Base-by-base conservation (phyloP, 257 asterid species). In the Solanum lycopersicoides region DNA sequence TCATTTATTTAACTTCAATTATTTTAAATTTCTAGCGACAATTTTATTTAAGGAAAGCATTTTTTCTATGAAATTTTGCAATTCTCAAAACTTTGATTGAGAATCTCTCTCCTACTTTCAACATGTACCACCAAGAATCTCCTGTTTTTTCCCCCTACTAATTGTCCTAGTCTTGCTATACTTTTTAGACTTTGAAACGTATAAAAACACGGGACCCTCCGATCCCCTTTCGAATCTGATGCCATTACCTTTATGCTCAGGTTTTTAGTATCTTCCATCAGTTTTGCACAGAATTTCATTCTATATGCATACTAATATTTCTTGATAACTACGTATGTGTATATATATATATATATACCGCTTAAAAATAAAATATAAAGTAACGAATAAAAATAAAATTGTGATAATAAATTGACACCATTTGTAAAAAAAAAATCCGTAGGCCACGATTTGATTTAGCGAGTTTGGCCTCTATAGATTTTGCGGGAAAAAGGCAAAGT, bases 151-250 rank as follows among this genome's bases (percentile, higher is more conserved):
- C 15, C 23, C 1, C 9, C 65, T 77, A 44, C 25, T 14, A n/a
- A 42, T 44, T 47, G 68, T 80, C 66, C 12, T 25, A 45, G 84
- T 47, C 44, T 18, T 80, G 68, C 41, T 16, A 30, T 28, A 44
- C 59, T 47, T 79, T 44, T 16, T 12, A 80, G 68, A 80, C 84
- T 47, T 80, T 47, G 66, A 80, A 80, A 80, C 84, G 21, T 45
- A 68, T 2, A 66, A 37, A 77, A 13, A 45, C 63, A 18, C 42
- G 30, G 30, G 30, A 28, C 30, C 30, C 30, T 28, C 30, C 30
- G 30, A 28, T 44, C 63, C 83, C 39, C 15, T 45, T 50, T 30
- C 45, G 85, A 80, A 80, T 80, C 68, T 50, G 85, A 80, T 80
- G 30, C 69, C 69, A 50, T 50, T 34, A 20, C 44, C 85, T 80